Conservation (phyloP, 345 rosid genomes). For the Cardamine occulta region DNA sequence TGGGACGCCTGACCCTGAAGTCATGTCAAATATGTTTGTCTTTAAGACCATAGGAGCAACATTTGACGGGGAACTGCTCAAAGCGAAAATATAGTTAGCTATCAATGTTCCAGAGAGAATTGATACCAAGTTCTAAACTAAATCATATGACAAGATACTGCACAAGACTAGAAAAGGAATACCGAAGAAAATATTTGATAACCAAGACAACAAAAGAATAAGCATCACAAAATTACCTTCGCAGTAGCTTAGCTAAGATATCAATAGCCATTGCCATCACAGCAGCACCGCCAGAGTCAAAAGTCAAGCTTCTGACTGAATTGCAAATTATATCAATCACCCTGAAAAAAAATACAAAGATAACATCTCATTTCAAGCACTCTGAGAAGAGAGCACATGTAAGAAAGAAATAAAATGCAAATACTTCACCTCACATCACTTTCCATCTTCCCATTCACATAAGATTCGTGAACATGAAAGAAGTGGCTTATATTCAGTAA, state of each 20-base stretch:
- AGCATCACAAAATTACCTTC: constrained; percentile 56
- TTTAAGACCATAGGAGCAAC: constrained; percentile 64
- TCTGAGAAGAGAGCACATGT: constrained; percentile 1
- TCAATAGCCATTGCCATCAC: constrained; percentile 72
- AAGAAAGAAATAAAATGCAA: constrained; percentile 15
- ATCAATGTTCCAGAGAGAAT: constrained; percentile 12
- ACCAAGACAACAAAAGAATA: constrained; percentile 15
- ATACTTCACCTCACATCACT: constrained; percentile 66
- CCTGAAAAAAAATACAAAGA: constrained; percentile 54
- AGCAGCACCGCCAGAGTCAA: constrained; percentile 61
- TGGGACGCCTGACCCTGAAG: constrained; percentile 52
- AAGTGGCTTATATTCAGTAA: constrained; percentile 66
- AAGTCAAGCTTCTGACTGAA: constrained; percentile 60
- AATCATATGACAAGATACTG: constrained; percentile 18
- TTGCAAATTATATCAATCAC: constrained; percentile 74
- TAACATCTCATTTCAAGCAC: constrained; percentile 27
- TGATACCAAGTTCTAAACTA: constrained; percentile 21
- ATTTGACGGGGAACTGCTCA: constrained; percentile 70
- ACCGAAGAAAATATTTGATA: not conserved
- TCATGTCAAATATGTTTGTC: constrained; percentile 67
- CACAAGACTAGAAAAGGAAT: constrained; percentile 18
- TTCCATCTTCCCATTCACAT: constrained; percentile 50
- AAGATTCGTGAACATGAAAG: constrained; percentile 52
- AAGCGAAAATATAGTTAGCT: constrained; percentile 26
- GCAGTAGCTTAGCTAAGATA: constrained; percentile 75